Evolutionary conservation across 441 rosid species (phyloP), one percentile per base, ranked within the genome.

Genomic region (Isatis lusitanica): DNA sequence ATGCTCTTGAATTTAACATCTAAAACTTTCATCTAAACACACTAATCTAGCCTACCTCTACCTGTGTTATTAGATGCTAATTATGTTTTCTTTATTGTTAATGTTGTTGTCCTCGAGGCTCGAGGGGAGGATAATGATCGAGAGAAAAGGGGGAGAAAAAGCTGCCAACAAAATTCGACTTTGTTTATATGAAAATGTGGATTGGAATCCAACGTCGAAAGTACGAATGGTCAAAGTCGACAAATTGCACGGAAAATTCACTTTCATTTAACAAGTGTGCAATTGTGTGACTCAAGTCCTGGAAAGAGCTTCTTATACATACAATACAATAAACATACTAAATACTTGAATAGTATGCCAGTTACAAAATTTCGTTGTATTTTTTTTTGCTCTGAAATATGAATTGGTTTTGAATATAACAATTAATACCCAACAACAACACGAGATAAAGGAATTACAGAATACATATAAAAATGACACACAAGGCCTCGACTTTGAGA

Each of bases 381-480:
- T 35, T 33, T 33, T 33, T 33, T 6, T 0, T 33, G 2, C 5
- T 6, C 17, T 18, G 16, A 31, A 16, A 30, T 6, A 57, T 57
- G 56, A 44, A 57, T 17, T n/a, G 26, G 66, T 33, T 39, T 5
- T 30, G 17, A 30, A 18, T 42, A 18, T 4, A 61, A 48, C 66
- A 71, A 38, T 26, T 44, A 11, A 24, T 40, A 59, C 59, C 46
- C 44, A 39, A 48, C 68, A 18, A 62, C 57, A 59, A 59, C 63
- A 67, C 55, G 58, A 5, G 30, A 6, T 33, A 8, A 24, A 16
- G 57, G 66, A 56, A 33, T 46, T 75, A 63, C 70, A 69, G 10
- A 51, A 61, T 62, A 75, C 74, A 68, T 35, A 35, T 30, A 13
- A 35, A 60, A 50, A 21, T 48, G 38, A 68, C 38, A 36, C 26